Evolutionary conservation across 805 yeast genomes (phyloP).

Genomic region (Starmerella tilneyi): DNA sequence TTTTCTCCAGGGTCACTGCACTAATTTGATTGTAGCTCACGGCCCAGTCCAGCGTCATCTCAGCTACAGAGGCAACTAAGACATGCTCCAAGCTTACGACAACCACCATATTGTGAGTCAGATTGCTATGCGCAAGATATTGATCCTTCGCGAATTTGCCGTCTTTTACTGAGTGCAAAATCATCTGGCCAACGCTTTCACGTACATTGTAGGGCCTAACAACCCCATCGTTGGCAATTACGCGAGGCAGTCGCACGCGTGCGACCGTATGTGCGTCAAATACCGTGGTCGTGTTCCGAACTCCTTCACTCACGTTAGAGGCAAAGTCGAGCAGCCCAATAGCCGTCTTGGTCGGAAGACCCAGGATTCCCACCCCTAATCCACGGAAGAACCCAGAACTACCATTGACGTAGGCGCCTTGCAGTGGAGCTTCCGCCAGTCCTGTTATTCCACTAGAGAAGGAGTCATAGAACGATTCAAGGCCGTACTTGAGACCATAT

Average conservation of each 20-base stretch:
- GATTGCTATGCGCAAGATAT: slow-evolving; percentile 76
- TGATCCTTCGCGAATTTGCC: slow-evolving; percentile 62
- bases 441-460: slow-evolving; percentile 82
- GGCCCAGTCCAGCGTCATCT: slow-evolving; percentile 59
- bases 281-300: slow-evolving; percentile 81
- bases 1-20: slow-evolving; percentile 62
- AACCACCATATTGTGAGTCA: slow-evolving; percentile 70
- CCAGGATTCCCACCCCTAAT: slow-evolving; percentile 86
- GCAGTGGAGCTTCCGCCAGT: slow-evolving; percentile 78
- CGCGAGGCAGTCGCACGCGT: slow-evolving; percentile 74
- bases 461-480: slow-evolving; percentile 79
- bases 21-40: slow-evolving; percentile 54
- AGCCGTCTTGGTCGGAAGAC: slow-evolving; percentile 92
- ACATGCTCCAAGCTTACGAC: slow-evolving; percentile 65
- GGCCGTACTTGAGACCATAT: slow-evolving; percentile 75
- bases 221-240: slow-evolving; percentile 56
- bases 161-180: slow-evolving; percentile 77
- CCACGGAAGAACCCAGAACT: slow-evolving; percentile 90
- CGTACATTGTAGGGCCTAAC: slow-evolving; percentile 66
- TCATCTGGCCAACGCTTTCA: slow-evolving; percentile 88
- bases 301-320: slow-evolving; percentile 85
- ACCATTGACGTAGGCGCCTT: slow-evolving; percentile 83
- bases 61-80: slow-evolving; percentile 53
- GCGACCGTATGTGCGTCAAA: slow-evolving; percentile 58
- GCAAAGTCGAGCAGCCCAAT: slow-evolving; percentile 91